Conservation (phyloP, 495 filamentous ascomycete species). For the Podospora tetraspora region DNA sequence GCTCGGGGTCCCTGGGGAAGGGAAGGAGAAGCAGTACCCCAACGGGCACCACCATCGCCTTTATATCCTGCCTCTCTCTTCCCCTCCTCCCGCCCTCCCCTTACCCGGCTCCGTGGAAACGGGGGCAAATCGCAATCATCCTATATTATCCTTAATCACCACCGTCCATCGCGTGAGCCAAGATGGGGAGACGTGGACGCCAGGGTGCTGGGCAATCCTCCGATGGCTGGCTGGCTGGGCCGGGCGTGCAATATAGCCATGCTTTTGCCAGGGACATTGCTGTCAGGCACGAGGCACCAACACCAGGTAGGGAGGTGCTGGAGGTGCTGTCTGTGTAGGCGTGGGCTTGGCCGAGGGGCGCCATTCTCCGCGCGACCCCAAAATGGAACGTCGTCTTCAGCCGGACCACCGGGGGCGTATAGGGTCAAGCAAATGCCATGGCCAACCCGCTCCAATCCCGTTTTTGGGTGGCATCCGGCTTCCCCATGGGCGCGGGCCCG, state of each 20-base stretch:
- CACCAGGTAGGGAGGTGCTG: neutral
- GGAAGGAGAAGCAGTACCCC: neutral
- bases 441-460: neutral
- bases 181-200: neutral
- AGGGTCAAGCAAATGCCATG: neutral
- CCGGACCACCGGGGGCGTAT: conserved; percentile 9
- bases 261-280: neutral
- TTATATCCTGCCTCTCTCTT: neutral
- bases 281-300: neutral
- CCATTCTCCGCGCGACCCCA: conserved; percentile 3
- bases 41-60: neutral
- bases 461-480: neutral
- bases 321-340: neutral
- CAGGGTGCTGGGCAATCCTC: neutral
- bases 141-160: conserved; percentile 9
- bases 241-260: neutral
- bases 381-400: conserved; percentile 12
- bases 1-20: neutral
- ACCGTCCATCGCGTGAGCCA: neutral
- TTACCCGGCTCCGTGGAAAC: conserved; percentile 19
- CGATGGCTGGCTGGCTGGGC: neutral
- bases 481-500: neutral
- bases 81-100: neutral
- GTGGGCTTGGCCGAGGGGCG: conserved; percentile 1
- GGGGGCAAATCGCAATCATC: conserved; percentile 10